A percentile compares a stretch with the other conserved stretches of the same genome.
phyloP scores from a whole-genome alignment of 306 rosid genomes.

The Aeschynomene evenia region DNA sequence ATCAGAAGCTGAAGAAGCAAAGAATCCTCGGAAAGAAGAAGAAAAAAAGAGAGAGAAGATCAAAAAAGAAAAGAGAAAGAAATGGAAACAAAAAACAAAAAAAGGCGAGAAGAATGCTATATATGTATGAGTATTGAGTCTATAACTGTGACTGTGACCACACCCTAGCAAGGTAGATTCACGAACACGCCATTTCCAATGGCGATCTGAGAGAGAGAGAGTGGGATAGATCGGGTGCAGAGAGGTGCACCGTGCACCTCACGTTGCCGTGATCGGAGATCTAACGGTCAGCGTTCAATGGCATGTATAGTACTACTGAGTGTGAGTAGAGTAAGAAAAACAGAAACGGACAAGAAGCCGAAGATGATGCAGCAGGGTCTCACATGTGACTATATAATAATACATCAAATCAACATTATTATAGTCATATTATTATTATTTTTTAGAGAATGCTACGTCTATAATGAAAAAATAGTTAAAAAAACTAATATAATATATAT shows the following conservation, averaged over 20 bases:
- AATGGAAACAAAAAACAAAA: too few species aligned
- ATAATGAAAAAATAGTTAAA: too few species aligned
- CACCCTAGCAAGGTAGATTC: slow-evolving; percentile 25
- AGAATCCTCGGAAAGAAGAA: slow-evolving; percentile 51
- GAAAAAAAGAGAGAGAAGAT: not conserved
- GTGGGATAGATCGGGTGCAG: slow-evolving; percentile 26
- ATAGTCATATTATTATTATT: too few species aligned
- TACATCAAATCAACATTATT: too few species aligned
- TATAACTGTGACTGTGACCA: not conserved
- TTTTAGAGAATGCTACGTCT: too few species aligned
- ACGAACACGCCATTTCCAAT: slow-evolving; percentile 30
- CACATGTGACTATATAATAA: not conserved
- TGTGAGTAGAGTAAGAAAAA: not conserved
- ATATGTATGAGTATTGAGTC: not conserved
- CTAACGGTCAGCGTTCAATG: slow-evolving; percentile 41
- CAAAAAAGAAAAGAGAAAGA: not conserved
- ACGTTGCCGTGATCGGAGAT: slow-evolving; percentile 38
- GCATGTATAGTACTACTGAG: not conserved
- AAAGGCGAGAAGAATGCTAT: not conserved
- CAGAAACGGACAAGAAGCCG: not conserved
- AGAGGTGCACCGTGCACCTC: slow-evolving; percentile 20
- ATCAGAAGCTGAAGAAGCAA: slow-evolving; percentile 52
- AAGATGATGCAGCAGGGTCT: not conserved
- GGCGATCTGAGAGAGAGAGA: slow-evolving; percentile 27
- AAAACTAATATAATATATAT: too few species aligned